phyloP scores from a whole-genome alignment of 148 eudicot genomes.

The Chenopodium suecicum region DNA sequence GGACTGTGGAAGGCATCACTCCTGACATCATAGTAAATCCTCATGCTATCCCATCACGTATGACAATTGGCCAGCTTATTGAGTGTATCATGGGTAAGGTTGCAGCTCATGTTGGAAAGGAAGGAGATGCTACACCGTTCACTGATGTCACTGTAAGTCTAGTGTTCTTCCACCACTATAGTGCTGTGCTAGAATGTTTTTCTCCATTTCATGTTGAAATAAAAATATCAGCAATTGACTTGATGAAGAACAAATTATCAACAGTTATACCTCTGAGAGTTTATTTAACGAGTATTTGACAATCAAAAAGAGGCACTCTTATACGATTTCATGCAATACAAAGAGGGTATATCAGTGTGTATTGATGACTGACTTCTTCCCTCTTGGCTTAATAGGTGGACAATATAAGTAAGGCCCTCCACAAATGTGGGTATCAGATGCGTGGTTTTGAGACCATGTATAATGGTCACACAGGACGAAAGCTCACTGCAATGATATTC shows the following conservation, averaged over 20 bases:
- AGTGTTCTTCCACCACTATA: neutral
- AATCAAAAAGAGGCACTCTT: neutral
- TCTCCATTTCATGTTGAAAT: neutral
- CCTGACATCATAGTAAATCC: conserved; percentile 98
- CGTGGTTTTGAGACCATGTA: conserved; percentile 99
- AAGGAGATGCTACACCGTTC: conserved; percentile 99
- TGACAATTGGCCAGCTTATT: conserved; percentile 98
- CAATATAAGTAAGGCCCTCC: conserved; percentile 94
- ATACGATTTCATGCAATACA: too few relatives aligned
- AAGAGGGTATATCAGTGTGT: neutral
- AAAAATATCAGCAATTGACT: neutral
- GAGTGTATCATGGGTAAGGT: conserved; percentile 99
- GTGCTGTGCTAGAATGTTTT: neutral
- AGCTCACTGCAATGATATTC: conserved; percentile 84
- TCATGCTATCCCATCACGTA: conserved; percentile 98
- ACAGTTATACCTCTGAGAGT: neutral
- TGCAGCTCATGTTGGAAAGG: conserved; percentile 98
- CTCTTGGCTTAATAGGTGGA: conserved; percentile 53
- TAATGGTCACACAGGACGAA: conserved; percentile 94
- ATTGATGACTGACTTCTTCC: neutral
- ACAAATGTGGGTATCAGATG: conserved; percentile 98
- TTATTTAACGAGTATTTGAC: too few relatives aligned
- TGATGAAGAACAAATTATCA: neutral
- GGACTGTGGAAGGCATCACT: conserved; percentile 88
- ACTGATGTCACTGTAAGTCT: conserved; percentile 93